Evolutionary conservation across 2,329 filamentous ascomycete genomes (phyloP), one percentile per base, ranked within the genome.

Genomic region (Colletotrichum falcatum): DNA sequence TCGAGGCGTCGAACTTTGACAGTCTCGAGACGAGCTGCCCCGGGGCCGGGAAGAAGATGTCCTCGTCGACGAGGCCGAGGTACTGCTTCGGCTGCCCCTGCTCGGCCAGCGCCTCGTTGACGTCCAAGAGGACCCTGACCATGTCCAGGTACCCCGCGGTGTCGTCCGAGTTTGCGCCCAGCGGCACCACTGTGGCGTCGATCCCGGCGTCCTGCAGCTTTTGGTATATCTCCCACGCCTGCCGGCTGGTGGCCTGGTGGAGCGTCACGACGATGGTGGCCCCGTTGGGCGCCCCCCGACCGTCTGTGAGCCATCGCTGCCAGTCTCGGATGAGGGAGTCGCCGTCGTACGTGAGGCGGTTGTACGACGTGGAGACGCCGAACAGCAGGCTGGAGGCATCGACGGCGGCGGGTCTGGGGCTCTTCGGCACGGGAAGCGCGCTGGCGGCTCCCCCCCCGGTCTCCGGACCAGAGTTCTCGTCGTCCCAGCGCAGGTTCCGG

Each of bases 291-390:
- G n/a, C n/a, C 3, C 79, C 77, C 11, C 77, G 77, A 4, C 81
- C 81, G 54, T 83, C 77, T 0, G 84, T 84, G 65, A 86, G 78
- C 83, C 83, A 86, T 3, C 83, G 78, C 46, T 81, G 77, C 84
- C 84, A 86, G 67, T 82, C 80, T 51, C 77, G 77, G 7, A 85
- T 73, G 51, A 84, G 74, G 12, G 81, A 79, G 65, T 79, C 79
- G 61, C 84, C 79, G 12, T 78, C 75, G 53, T 80, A 78, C 2
- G 76, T 75, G 37, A 86, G 75, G 5, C 83, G 79, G 20, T 78
- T 76, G 65, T 81, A 84, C 16, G 81, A 83, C 0, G 83, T 83
- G 14, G 77, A 77, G 51, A 80, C 74, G 18, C 76, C 78, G 42
- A 81, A 76, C 5, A 80, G 66, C 30, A 81, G 58, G 2, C 78